Evolutionary conservation across 2,329 filamentous ascomycete genomes (phyloP).

Genomic region (Fusarium ambrosium): DNA sequence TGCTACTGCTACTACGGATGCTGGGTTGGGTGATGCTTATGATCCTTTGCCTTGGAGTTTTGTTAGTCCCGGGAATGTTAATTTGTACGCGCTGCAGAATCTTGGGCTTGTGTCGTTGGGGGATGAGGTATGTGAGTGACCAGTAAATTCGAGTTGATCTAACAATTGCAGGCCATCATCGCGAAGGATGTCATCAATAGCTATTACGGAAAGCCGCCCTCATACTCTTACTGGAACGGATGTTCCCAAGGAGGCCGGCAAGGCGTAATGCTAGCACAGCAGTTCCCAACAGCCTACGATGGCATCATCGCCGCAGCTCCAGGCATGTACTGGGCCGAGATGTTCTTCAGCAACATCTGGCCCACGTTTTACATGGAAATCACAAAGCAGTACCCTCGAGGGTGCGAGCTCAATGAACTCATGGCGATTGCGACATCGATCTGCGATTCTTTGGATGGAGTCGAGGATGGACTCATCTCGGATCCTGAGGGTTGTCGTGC

Average conservation of each 20-base stretch:
- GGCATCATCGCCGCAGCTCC: conserved; percentile 30
- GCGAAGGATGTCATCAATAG: conserved; percentile 13
- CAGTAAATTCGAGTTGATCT: neutral
- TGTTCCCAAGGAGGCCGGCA: conserved; percentile 37
- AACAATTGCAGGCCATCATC: conserved; percentile 8
- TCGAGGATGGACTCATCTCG: conserved; percentile 41
- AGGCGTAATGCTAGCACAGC: conserved; percentile 26
- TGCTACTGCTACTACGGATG: conserved; percentile 29
- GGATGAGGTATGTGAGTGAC: conserved; percentile 18
- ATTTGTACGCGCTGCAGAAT: conserved; percentile 30
- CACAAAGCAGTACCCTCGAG: conserved; percentile 8
- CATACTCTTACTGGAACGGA: conserved; percentile 36
- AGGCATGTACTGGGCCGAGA: conserved; percentile 14
- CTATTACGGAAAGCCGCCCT: conserved; percentile 18
- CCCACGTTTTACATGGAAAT: conserved; percentile 20
- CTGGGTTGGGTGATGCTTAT: conserved; percentile 12
- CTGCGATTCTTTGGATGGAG: conserved; percentile 44
- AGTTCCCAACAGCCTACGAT: conserved; percentile 32
- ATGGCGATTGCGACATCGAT: neutral
- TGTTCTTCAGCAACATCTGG: conserved; percentile 11
- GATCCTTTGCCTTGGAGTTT: conserved; percentile 20
- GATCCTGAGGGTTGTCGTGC: conserved; percentile 17
- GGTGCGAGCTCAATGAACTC: conserved; percentile 25
- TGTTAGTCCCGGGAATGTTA: conserved; percentile 27
- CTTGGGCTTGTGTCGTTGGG: conserved; percentile 20